Percentiles rank a stretch among this genome's conserved stretches.
phyloP scores from a whole-genome alignment of 208 protist species.

The Naegleria lovaniensis region DNA sequence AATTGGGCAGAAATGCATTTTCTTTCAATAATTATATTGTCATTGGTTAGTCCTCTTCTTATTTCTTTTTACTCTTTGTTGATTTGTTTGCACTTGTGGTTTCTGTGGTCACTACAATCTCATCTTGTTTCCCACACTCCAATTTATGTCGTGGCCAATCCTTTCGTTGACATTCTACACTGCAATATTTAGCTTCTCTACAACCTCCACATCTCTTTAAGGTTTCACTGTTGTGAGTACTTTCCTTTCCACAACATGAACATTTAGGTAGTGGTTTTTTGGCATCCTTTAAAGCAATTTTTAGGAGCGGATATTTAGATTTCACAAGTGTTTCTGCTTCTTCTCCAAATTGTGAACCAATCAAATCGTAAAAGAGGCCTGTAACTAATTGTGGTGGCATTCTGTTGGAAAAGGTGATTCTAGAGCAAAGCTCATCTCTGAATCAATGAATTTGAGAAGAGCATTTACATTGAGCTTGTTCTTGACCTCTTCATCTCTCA shows the following conservation, averaged over 20 bases:
- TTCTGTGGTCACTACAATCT: background rate
- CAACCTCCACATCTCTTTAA: background rate
- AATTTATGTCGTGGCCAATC: background rate
- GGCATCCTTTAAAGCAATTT: background rate
- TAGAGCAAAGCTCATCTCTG: background rate
- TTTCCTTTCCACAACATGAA: background rate
- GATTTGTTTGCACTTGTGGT: no score
- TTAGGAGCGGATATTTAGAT: background rate
- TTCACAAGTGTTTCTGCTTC: background rate
- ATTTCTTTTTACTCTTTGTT: no score
- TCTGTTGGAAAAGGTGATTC: no score
- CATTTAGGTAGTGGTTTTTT: background rate
- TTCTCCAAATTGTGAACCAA: background rate
- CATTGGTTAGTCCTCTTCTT: no score
- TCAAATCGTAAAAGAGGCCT: background rate
- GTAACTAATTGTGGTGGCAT: background rate
- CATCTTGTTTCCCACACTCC: background rate
- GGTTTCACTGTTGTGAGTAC: background rate
- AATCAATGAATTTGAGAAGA: background rate
- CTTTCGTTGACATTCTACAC: background rate
- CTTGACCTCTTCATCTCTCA: background rate
- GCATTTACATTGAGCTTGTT: background rate
- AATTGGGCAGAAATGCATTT: no score
- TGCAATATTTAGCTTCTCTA: background rate
- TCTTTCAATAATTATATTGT: no score